Evolutionary conservation across 352 stramenopile genomes (phyloP).

Genomic region (Phytophthora fragariae): DNA sequence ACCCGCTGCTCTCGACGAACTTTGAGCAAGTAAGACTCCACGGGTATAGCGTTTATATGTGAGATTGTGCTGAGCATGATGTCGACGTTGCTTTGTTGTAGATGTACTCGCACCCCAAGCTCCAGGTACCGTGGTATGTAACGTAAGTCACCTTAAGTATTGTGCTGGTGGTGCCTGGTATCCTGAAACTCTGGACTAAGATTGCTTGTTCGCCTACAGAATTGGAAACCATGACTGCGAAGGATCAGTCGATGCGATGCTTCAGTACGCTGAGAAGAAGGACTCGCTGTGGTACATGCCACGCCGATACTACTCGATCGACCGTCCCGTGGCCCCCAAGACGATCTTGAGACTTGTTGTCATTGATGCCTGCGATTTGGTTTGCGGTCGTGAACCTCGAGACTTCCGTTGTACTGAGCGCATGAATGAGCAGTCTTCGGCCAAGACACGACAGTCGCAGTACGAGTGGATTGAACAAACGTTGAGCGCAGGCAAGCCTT

Average conservation of each 20-base stretch:
- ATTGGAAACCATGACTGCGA: constrained; percentile 91
- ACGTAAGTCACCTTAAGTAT: constrained; percentile 52
- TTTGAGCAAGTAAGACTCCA: constrained; percentile 71
- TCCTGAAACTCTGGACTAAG: constrained; percentile 1
- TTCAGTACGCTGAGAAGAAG: constrained; percentile 75
- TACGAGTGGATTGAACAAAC: constrained; percentile 83
- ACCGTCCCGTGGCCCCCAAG: constrained; percentile 78
- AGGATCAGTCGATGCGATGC: constrained; percentile 83
- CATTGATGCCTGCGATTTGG: constrained; percentile 83
- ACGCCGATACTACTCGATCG: constrained; percentile 80
- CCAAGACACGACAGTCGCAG: constrained; percentile 61
- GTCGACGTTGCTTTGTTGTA: constrained; percentile 29
- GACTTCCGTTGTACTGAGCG: constrained; percentile 76
- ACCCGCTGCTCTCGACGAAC: constrained; percentile 66
- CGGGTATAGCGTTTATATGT: background rate
- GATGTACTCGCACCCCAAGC: constrained; percentile 75
- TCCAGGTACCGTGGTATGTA: constrained; percentile 88
- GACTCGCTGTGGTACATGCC: constrained; percentile 85
- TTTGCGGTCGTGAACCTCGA: constrained; percentile 81
- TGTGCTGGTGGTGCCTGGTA: background rate
- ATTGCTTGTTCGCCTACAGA: constrained; percentile 32
- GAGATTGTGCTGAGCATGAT: background rate
- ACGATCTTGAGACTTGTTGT: constrained; percentile 85
- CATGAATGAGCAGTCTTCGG: constrained; percentile 85
- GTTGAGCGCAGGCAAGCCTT: constrained; percentile 62